These are phyloP conservation scores for Neodidymelliopsis sp. DNA, from an alignment of 2,329 filamentous ascomycete genomes.

Conservation along the genomic window DNA sequence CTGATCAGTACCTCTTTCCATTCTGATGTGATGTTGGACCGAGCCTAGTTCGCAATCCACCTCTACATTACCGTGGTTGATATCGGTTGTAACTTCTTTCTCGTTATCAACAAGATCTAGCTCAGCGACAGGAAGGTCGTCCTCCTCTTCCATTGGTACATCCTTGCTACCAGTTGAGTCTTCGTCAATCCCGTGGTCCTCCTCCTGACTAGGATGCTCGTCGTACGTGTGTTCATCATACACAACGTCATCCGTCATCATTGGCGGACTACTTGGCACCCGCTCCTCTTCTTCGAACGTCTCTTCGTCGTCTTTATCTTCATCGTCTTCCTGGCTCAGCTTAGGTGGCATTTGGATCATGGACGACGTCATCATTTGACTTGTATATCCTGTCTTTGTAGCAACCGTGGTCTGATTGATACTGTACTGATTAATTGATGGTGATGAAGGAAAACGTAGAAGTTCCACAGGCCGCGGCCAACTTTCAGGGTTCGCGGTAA, in stretches of 20 bases:
- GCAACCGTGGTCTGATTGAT: slow-evolving; percentile 47
- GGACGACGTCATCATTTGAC: slow-evolving; percentile 42
- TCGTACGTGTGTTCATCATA: slow-evolving; percentile 40
- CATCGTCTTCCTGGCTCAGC: slow-evolving; percentile 24
- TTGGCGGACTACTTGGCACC: slow-evolving; percentile 49
- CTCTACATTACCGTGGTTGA: background rate
- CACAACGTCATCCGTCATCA: slow-evolving; percentile 27
- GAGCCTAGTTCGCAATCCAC: slow-evolving; percentile 17
- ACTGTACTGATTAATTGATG: slow-evolving; percentile 45
- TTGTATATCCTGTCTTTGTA: slow-evolving; percentile 40
- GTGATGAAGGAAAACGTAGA: slow-evolving; percentile 47
- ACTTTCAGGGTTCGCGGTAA: slow-evolving; percentile 33
- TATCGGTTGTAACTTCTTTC: slow-evolving; percentile 3
- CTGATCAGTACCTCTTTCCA: slow-evolving; percentile 19
- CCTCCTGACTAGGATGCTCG: slow-evolving; percentile 23
- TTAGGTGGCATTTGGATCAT: slow-evolving; percentile 40
- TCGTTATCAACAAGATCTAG: background rate
- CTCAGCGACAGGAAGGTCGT: background rate
- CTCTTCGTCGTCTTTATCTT: slow-evolving; percentile 16
- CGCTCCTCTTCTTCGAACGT: slow-evolving; percentile 34
- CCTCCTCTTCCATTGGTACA: slow-evolving; percentile 27
- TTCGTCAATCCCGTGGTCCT: slow-evolving; percentile 29
- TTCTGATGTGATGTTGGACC: slow-evolving; percentile 17
- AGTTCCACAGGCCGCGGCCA: slow-evolving; percentile 35
- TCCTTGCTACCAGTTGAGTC: slow-evolving; percentile 32